phyloP scores from a whole-genome alignment of 2,329 filamentous ascomycete species.

The Diplodia mutila region DNA sequence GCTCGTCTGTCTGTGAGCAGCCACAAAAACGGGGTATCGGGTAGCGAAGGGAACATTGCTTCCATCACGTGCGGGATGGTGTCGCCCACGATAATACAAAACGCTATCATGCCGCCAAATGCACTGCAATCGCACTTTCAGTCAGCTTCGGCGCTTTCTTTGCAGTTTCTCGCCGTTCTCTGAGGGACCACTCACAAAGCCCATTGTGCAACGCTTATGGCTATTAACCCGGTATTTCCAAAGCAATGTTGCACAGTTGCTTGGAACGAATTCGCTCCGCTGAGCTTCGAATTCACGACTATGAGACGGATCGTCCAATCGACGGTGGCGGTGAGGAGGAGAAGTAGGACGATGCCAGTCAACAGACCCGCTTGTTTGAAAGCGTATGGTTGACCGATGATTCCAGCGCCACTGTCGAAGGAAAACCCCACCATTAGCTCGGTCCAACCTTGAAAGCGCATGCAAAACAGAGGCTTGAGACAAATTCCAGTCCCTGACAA shows the following conservation, averaged over 20 bases:
- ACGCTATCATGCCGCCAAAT: constrained; percentile 98
- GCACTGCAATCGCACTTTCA: constrained; percentile 55
- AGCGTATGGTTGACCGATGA: constrained; percentile 89
- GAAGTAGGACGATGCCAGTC: constrained; percentile 76
- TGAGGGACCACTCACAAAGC: constrained; percentile 63
- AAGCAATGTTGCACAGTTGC: constrained; percentile 96
- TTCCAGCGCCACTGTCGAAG: constrained; percentile 59
- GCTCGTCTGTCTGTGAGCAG: constrained; percentile 79
- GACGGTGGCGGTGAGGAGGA: constrained; percentile 78
- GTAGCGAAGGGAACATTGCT: constrained; percentile 78
- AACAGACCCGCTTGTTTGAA: constrained; percentile 87
- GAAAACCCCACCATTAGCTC: background rate
- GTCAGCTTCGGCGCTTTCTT: background rate
- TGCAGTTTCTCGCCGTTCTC: background rate
- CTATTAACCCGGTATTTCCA: constrained; percentile 81
- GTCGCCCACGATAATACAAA: constrained; percentile 96
- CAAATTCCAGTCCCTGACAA: background rate
- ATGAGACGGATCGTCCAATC: constrained; percentile 99
- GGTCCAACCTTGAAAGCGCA: background rate
- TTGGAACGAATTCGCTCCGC: constrained; percentile 91
- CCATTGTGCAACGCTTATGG: constrained; percentile 93
- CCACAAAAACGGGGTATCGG: constrained; percentile 74
- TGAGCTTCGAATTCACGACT: constrained; percentile 96
- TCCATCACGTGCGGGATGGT: constrained; percentile 88
- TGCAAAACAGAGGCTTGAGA: background rate